phyloP scores from a whole-genome alignment of 2,329 filamentous ascomycete species.

The Hirsutella rhossiliensis region DNA sequence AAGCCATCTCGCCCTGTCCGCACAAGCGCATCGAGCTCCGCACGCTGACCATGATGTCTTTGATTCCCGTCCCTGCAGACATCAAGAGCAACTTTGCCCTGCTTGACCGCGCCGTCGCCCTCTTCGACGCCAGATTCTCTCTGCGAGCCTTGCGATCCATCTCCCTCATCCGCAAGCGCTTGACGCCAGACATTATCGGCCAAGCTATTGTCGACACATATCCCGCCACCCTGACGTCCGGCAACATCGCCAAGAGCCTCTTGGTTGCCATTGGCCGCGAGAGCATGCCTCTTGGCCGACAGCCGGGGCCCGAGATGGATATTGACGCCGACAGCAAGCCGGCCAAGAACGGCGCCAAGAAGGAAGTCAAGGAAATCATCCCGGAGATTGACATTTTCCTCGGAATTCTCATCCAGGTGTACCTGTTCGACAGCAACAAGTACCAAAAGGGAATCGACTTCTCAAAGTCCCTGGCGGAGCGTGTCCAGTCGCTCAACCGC shows the following conservation, averaged over 20 bases:
- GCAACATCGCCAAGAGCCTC: conserved; percentile 55
- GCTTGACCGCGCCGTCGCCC: conserved; percentile 78
- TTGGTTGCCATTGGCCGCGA: conserved; percentile 58
- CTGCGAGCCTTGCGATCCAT: conserved; percentile 90
- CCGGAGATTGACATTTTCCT: conserved; percentile 86
- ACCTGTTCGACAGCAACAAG: conserved; percentile 76
- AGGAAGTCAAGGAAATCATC: conserved; percentile 62
- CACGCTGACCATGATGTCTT: conserved; percentile 2
- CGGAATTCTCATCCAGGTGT: conserved; percentile 75
- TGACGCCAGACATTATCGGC: conserved; percentile 69
- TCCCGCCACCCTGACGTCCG: conserved; percentile 46
- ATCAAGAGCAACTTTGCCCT: conserved; percentile 91
- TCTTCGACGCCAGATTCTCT: conserved; percentile 92
- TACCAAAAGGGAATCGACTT: conserved; percentile 72
- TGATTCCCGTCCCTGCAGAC: conserved; percentile 41
- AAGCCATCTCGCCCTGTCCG: conserved; percentile 12
- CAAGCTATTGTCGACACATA: conserved; percentile 76
- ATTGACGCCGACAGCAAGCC: conserved; percentile 50
- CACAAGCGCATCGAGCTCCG: no score
- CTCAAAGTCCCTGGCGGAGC: conserved; percentile 71
- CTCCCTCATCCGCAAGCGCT: conserved; percentile 85
- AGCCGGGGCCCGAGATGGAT: conserved; percentile 56
- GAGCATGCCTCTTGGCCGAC: conserved; percentile 48
- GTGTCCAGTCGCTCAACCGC: conserved; percentile 80
- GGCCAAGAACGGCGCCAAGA: conserved; percentile 46